phyloP scores from a whole-genome alignment of 2,329 filamentous ascomycete species.

The Aspergillus fructus region DNA sequence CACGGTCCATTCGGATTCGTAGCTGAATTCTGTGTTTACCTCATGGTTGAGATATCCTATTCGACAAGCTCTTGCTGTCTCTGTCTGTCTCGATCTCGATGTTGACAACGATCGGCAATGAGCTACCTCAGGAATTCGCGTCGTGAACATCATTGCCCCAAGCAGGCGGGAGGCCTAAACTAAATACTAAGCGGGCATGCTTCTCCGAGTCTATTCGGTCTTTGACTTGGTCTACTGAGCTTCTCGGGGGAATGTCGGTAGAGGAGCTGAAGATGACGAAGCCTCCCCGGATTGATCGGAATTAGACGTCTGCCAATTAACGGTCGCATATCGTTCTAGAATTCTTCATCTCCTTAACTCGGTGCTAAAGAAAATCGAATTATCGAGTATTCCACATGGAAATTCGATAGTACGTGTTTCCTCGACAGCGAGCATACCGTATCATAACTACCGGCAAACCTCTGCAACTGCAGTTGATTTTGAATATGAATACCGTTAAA shows the following conservation, averaged over 20 bases:
- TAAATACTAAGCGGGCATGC: too few species aligned
- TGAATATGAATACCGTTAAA: too few species aligned
- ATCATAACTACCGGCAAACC: not conserved
- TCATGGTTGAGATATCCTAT: too few species aligned
- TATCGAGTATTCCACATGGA: not conserved
- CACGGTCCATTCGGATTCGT: too few species aligned
- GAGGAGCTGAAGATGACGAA: not conserved
- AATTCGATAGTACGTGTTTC: not conserved
- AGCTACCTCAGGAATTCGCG: too few species aligned
- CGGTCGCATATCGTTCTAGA: not conserved
- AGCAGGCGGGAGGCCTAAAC: too few species aligned
- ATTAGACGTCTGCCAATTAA: not conserved
- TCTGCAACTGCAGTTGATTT: not conserved
- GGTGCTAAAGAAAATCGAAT: not conserved
- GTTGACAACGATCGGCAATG: too few species aligned
- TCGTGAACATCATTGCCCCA: too few species aligned
- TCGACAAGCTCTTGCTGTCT: too few species aligned
- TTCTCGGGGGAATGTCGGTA: not conserved
- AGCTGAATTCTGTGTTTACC: too few species aligned
- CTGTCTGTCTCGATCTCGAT: too few species aligned
- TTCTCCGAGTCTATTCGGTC: too few species aligned
- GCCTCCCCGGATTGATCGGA: not conserved
- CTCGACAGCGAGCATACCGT: not conserved
- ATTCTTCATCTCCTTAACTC: not conserved
- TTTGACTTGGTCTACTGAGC: not conserved